These are phyloP conservation scores for Celoporthe dispersa DNA, from an alignment of 2,329 filamentous ascomycete genomes.

Conservation along the genomic window DNA sequence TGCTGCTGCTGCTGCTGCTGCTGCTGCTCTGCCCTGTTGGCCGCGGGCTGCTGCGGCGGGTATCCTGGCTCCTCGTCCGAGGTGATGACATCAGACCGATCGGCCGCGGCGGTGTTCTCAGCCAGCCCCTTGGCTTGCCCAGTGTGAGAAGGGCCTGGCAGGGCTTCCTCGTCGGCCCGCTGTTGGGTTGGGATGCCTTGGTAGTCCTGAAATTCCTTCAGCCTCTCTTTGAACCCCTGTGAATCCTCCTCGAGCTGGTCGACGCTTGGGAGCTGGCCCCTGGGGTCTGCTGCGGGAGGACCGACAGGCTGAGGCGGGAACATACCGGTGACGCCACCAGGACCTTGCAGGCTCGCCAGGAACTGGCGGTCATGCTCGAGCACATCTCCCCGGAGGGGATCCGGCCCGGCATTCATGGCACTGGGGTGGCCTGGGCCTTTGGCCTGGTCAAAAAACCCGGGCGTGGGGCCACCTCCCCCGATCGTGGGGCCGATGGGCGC, in stretches of 20 bases:
- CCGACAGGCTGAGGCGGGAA: constrained; percentile 46
- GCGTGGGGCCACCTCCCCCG: constrained; percentile 51
- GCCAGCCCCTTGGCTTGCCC: constrained; percentile 32
- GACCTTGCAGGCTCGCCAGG: constrained; percentile 47
- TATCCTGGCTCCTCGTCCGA: constrained; percentile 32
- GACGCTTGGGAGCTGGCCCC: constrained; percentile 52
- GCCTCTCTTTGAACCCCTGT: constrained; percentile 69
- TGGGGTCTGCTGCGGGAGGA: constrained; percentile 42
- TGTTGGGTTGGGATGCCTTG: constrained; percentile 57
- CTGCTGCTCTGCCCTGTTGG: constrained; percentile 27
- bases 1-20: constrained; percentile 33
- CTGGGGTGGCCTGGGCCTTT: constrained; percentile 43
- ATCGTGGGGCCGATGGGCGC: constrained; percentile 59
- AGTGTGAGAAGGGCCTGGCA: constrained; percentile 28
- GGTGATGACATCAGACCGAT: constrained; percentile 26
- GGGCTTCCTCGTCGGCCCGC: constrained; percentile 60
- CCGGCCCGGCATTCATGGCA: constrained; percentile 51
- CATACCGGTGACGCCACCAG: constrained; percentile 38
- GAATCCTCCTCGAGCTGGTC: constrained; percentile 58
- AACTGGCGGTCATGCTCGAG: constrained; percentile 57
- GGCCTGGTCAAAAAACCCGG: constrained; percentile 71
- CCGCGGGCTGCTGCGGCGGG: constrained; percentile 27
- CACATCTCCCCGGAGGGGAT: constrained; percentile 71
- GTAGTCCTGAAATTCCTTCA: constrained; percentile 82
- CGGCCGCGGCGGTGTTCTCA: constrained; percentile 16